Evolutionary conservation across 164 flowering plant species (phyloP).

Genomic region (Chimonanthus praecox): DNA sequence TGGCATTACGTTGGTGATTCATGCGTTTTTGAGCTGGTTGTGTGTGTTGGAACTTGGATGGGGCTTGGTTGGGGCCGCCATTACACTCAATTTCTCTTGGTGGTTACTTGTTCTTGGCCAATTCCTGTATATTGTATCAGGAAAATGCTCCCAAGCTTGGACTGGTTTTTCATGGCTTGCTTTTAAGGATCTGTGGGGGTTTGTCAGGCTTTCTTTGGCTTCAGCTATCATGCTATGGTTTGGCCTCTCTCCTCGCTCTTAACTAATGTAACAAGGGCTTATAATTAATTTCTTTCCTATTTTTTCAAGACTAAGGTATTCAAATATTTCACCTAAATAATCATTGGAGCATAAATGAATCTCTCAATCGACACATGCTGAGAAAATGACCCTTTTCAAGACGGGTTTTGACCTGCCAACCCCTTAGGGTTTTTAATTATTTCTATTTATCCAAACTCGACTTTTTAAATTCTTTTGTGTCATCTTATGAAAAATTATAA

Average conservation of each 20-base stretch:
- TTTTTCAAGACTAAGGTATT: too few species aligned
- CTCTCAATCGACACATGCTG: too few species aligned
- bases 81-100: conserved; percentile 9
- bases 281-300: too few species aligned
- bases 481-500: too few species aligned
- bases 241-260: background rate
- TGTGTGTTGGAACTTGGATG: conserved; percentile 5
- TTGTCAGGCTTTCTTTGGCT: conserved; percentile 16
- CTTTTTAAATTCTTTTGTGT: too few species aligned
- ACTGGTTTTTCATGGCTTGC: conserved; percentile 23
- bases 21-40: conserved; percentile 10
- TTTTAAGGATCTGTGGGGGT: conserved; percentile 10
- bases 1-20: background rate
- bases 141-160: conserved; percentile 17
- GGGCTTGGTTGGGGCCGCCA: conserved; percentile 15
- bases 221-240: conserved; percentile 28
- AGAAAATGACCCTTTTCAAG: too few species aligned
- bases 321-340: too few species aligned
- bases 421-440: too few species aligned
- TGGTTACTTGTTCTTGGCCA: conserved; percentile 8
- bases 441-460: too few species aligned
- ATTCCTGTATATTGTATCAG: conserved; percentile 4
- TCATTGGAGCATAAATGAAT: too few species aligned
- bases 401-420: too few species aligned
- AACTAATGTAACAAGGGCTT: too few species aligned